Evolutionary conservation across 805 yeast genomes (phyloP), one percentile per base, ranked within the genome.

Genomic region (Candida pseudofarinosa): DNA sequence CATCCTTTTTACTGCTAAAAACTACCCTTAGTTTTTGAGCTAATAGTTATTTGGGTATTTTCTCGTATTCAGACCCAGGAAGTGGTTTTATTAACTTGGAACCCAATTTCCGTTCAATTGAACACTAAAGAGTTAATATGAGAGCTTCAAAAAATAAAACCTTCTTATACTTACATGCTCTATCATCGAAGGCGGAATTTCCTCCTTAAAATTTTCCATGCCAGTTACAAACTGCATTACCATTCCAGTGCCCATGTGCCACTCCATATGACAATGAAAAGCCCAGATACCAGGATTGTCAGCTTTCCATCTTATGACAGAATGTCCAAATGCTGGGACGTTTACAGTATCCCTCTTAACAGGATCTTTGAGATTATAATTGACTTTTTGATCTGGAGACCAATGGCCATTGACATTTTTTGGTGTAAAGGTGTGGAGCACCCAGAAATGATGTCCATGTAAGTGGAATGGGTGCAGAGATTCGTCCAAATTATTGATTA

Each of bases 61-160:
- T n/a, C 10, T 23, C 28, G 28, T 23, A 23, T 23, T 23, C 28
- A 23, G 28, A 23, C 10, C 28, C 28, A 6, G 28, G 28, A 23
- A 23, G 28, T 23, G 28, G 28, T 10, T 23, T 23, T 23, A 23
- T 23, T 23, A 23, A 23, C 28, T 23, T 23, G 10, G 28, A 7
- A 10, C 28, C 89, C 86, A 16, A 83, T 66, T 5, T 95, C 95
- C 0, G 89, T 73, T 59, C 95, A 85, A 53, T 87, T 87, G 73
- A 85, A 82, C 6, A 85, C 83, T 4, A 61, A 10, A 23, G 6
- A 23, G 28, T 23, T 23, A 23, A 10, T 23, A 23, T 7, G 10
- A 23, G 28, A 23, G 10, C 28, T 23, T 23, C 10, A 23, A 10
- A 23, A 7, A 7, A 10, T 10, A 23, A 23, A 7, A 7, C 10